Base-by-base conservation (phyloP, 805 yeast genomes). In the Saccharomyces paradoxus region DNA sequence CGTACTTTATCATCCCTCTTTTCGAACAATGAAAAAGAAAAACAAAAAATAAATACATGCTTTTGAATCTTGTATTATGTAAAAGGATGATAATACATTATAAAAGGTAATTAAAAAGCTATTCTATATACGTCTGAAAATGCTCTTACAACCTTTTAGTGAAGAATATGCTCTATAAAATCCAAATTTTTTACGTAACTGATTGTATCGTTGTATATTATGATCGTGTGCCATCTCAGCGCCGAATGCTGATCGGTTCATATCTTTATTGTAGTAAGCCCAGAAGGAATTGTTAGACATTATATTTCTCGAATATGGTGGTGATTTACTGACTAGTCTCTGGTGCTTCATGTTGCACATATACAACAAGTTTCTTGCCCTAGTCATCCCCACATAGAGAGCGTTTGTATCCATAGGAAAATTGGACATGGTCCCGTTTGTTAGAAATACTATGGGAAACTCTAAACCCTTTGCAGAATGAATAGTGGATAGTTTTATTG, bases 381-480 rank as follows among this genome's bases (percentile, higher is more conserved):
- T 74, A 0, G 91, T 85, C 63, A 79, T 70, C 0, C 83, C 91
- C 2, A 86, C 90, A 63, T 84, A 86, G 17, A 80, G 69, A 12
- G 81, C 64, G 49, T 82, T 72, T 14, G 73, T 70, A 14, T 73
- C 75, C 51, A 63, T 60, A 0, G 66, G 60, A 50, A 53, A 58
- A 5, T 41, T 53, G 9, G 50, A 47, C 24, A 47, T 30, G n/a
- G 49, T 30, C 6, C 57, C 51, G 6, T 64, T 65, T 49, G 75
- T 58, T 3, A 84, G 60, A 65, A 86, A 85, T 1, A 84, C 89
- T 12, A 84, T 73, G 0, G 90, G 89, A 60, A 81, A 85, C 57
- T 86, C 90, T 4, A 85, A 66, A 0, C 94, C 92, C 60, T 87
- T 87, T 1, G 91, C 82, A 0, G 87, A 75, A 66, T 87, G 92